A percentile compares a stretch with the other conserved stretches of the same genome.
Conservation (phyloP, 2,329 filamentous ascomycete genomes). For the Penicillium sp. region DNA sequence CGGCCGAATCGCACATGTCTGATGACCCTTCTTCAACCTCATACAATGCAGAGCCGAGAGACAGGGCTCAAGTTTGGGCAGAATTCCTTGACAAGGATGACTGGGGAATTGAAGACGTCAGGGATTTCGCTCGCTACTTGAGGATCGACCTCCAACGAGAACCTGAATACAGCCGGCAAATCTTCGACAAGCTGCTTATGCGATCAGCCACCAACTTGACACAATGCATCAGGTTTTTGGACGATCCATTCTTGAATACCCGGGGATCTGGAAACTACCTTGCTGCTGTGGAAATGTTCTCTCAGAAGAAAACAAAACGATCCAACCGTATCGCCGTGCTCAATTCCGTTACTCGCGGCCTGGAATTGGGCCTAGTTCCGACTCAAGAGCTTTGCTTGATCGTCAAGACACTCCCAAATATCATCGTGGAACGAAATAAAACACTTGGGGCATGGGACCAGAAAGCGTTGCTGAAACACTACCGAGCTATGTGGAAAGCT, state of each 20-base stretch:
- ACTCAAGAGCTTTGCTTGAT: conserved; percentile 33
- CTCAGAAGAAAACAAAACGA: conserved; percentile 15
- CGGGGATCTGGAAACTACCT: conserved; percentile 35
- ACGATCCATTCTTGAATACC: conserved; percentile 36
- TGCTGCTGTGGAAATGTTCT: conserved; percentile 26
- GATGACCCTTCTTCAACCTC: background rate
- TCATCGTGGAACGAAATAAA: conserved; percentile 15
- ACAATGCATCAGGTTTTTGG: conserved; percentile 32
- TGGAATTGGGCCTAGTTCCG: conserved; percentile 36
- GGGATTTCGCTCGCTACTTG: conserved; percentile 25
- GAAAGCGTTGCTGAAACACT: conserved; percentile 21
- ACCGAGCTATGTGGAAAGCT: conserved; percentile 36
- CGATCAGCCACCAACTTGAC: conserved; percentile 10
- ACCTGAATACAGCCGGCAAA: conserved; percentile 33
- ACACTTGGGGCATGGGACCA: conserved; percentile 14
- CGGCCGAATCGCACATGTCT: conserved; percentile 5
- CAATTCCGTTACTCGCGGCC: conserved; percentile 25
- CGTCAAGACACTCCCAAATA: conserved; percentile 24
- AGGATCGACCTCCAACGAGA: conserved; percentile 33
- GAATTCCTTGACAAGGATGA: conserved; percentile 17
- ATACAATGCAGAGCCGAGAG: background rate
- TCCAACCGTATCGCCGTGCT: conserved; percentile 23
- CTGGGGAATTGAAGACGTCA: conserved; percentile 28
- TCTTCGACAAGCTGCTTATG: conserved; percentile 32
- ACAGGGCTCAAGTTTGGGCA: conserved; percentile 13